Percentiles rank a stretch among this genome's conserved stretches.
Conservation (phyloP, 163 green algal species). For the Scenedesmus sp. region DNA sequence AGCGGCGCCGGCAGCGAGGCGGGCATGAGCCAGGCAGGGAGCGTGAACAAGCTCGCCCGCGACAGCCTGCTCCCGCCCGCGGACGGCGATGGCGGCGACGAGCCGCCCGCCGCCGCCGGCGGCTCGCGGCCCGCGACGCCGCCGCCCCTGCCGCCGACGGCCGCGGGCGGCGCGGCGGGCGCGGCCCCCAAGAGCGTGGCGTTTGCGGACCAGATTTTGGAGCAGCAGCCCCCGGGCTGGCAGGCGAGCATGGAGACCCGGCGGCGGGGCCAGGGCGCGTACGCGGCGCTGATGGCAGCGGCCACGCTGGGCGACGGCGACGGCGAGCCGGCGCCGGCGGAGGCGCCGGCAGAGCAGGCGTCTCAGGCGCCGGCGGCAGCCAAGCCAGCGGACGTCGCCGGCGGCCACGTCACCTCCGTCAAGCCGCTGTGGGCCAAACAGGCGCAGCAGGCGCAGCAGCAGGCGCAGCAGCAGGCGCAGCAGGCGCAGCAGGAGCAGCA, state of each 20-base stretch:
- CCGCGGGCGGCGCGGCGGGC: too few relatives aligned
- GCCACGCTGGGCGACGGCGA: not conserved
- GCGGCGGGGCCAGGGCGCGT: constrained; percentile 49
- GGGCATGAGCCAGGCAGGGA: not conserved
- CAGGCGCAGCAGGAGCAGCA: not conserved
- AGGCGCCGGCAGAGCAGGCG: not conserved
- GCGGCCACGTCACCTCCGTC: too few relatives aligned
- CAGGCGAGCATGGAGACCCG: constrained; percentile 30
- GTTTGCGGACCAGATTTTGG: constrained; percentile 37
- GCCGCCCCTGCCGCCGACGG: too few relatives aligned
- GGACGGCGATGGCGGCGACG: not conserved
- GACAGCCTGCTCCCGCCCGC: constrained; percentile 12
- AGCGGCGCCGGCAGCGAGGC: not conserved
- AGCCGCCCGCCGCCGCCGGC: too few relatives aligned
- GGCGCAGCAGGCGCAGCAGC: constrained; percentile 5
- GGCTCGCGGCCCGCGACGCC: too few relatives aligned
- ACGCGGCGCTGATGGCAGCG: constrained; percentile 51
- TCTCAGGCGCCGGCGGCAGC: not conserved
- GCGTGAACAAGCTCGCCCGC: constrained; percentile 23
- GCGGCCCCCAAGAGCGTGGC: too few relatives aligned
- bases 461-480: not conserved
- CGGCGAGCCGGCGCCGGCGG: not conserved
- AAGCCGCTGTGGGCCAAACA: too few relatives aligned
- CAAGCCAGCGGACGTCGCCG: not conserved
- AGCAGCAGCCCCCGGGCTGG: constrained; percentile 10